Percentiles rank a stretch among this genome's conserved stretches.
Evolutionary conservation across 192 early-diverging fungal genomes (phyloP).

Genomic region (Entophlyctis luteolus): DNA sequence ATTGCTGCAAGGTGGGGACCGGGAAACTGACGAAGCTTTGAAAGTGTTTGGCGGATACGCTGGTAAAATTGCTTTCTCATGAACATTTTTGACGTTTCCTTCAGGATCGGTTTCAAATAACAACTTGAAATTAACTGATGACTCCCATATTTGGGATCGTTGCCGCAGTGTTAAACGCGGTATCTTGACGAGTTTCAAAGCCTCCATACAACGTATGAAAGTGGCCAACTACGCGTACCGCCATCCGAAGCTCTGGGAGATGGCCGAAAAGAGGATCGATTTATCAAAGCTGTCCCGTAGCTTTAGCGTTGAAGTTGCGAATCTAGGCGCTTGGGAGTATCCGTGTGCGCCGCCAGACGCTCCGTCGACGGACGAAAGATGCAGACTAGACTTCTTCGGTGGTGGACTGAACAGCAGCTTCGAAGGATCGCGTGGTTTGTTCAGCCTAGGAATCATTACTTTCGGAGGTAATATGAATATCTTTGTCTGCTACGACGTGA

Average conservation of each 20-base stretch:
- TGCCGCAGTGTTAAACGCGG: conserved; percentile 33
- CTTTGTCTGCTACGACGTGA: conserved; percentile 33
- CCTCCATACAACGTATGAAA: conserved; percentile 44
- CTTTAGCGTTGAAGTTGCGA: conserved; percentile 48
- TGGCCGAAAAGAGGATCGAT: conserved; percentile 35
- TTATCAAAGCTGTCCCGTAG: conserved; percentile 32
- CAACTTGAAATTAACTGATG: conserved; percentile 30
- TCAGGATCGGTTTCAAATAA: conserved; percentile 38
- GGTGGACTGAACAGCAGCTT: conserved; percentile 44
- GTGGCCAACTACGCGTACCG: conserved; percentile 45
- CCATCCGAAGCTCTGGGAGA: conserved; percentile 40
- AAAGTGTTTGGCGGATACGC: conserved; percentile 50
- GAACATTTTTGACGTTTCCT: not conserved
- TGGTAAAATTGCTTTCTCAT: conserved; percentile 6
- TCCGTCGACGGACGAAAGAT: conserved; percentile 13
- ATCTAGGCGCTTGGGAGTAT: conserved; percentile 49
- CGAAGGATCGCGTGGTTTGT: conserved; percentile 43
- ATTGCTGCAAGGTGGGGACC: conserved; percentile 43
- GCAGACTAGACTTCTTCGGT: conserved; percentile 32
- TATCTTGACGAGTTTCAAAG: conserved; percentile 22
- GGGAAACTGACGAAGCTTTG: conserved; percentile 39
- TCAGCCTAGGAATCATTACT: conserved; percentile 47
- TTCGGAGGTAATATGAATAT: conserved; percentile 43
- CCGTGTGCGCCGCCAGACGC: conserved; percentile 35
- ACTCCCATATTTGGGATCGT: conserved; percentile 42